A percentile compares a stretch with the other conserved stretches of the same genome.
Evolutionary conservation across 2,329 filamentous ascomycete genomes (phyloP).

Genomic region (Cucurbitaria berberidis): DNA sequence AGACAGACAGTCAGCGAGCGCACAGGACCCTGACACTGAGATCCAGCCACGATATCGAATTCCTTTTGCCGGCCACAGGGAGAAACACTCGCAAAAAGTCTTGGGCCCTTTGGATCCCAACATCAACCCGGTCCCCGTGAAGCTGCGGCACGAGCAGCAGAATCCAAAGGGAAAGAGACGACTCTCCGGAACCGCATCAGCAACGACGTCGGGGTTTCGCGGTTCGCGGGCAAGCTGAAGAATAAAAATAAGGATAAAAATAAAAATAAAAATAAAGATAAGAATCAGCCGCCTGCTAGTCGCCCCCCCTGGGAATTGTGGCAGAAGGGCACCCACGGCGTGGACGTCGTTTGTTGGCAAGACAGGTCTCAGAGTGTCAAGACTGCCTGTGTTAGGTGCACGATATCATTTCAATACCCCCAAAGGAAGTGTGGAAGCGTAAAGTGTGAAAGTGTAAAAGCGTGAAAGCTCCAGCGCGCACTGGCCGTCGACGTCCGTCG

Average conservation of each 20-base stretch:
- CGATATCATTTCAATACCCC: too few species aligned
- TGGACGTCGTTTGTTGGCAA: background rate
- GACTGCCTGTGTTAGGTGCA: too few species aligned
- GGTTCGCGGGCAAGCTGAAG: slow-evolving; percentile 9
- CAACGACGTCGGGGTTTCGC: slow-evolving; percentile 6
- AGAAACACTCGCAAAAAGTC: slow-evolving; percentile 12
- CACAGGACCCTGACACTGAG: slow-evolving; percentile 17
- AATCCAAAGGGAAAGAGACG: too few species aligned
- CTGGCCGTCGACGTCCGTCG: slow-evolving; percentile 32
- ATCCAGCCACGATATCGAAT: slow-evolving; percentile 24
- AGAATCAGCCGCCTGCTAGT: slow-evolving; percentile 30
- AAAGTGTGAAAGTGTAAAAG: too few species aligned
- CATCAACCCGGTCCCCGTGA: slow-evolving; percentile 9
- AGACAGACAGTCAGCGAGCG: slow-evolving; percentile 42
- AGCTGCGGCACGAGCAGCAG: background rate
- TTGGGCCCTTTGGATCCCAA: slow-evolving; percentile 19
- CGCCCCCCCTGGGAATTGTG: slow-evolving; percentile 20
- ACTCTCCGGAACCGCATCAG: slow-evolving; percentile 4
- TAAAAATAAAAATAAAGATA: too few species aligned
- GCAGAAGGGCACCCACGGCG: slow-evolving; percentile 5
- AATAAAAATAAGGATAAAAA: too few species aligned
- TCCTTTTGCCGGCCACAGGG: slow-evolving; percentile 24
- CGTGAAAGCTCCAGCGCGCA: slow-evolving; percentile 8
- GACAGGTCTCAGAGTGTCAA: slow-evolving; percentile 29
- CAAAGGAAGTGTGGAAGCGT: too few species aligned